Conservation (phyloP, 345 rosid species). For the Salix viminalis region DNA sequence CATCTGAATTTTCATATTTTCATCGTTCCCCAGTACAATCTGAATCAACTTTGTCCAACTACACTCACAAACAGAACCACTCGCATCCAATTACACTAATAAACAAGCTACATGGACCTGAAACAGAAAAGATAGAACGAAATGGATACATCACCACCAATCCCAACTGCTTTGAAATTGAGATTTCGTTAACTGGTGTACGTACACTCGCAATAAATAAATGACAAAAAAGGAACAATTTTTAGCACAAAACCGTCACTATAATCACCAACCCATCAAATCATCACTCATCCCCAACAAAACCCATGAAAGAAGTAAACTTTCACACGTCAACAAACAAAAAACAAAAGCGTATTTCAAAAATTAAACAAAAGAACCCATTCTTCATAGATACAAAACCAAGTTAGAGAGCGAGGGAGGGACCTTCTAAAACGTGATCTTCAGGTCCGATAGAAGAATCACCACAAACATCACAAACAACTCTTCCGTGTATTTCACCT, state of each 20-base stretch:
- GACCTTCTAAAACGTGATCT: constrained; percentile 88
- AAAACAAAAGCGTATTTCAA: not conserved
- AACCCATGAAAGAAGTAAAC: not conserved
- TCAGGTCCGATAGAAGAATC: constrained; percentile 93
- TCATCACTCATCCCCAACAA: constrained; percentile 1
- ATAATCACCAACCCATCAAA: not conserved
- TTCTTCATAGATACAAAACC: not conserved
- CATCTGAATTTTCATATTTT: not conserved
- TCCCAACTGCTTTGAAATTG: not conserved
- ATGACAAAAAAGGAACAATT: not conserved
- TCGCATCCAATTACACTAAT: not conserved
- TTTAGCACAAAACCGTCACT: not conserved
- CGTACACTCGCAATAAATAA: not conserved
- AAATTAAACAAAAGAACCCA: not conserved
- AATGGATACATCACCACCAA: not conserved
- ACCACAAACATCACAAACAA: constrained; percentile 86
- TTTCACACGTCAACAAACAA: not conserved
- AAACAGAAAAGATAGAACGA: not conserved
- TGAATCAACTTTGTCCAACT: not conserved
- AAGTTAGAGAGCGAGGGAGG: not conserved
- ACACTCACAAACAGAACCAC: not conserved
- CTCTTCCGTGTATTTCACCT: constrained; percentile 88
- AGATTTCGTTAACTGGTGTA: not conserved
- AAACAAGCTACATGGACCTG: not conserved
- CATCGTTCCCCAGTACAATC: not conserved